Evolutionary conservation across 371 early-diverging fungal species (phyloP).

Genomic region (Mucor sp.): DNA sequence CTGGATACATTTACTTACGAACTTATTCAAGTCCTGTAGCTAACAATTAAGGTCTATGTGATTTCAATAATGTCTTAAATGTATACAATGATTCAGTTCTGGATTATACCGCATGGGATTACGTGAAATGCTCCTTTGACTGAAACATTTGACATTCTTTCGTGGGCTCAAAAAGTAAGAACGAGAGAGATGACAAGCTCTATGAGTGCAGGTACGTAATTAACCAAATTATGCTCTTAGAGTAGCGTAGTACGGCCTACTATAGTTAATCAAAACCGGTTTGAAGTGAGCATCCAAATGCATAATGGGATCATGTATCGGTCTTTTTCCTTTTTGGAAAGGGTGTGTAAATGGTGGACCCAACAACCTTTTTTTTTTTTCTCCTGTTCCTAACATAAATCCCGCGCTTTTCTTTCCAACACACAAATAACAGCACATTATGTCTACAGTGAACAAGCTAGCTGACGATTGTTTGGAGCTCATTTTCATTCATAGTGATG

Average conservation of each 20-base stretch:
- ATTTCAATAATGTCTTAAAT: too few relatives aligned
- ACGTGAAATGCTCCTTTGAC: background rate
- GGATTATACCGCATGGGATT: background rate
- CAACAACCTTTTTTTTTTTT: background rate
- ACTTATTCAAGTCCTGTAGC: too few relatives aligned
- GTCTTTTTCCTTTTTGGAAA: background rate
- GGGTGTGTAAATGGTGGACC: background rate
- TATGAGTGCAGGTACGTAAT: background rate
- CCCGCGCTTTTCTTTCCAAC: background rate
- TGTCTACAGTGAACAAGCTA: background rate
- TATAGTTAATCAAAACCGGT: background rate
- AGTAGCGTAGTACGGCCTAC: background rate
- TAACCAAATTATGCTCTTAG: background rate
- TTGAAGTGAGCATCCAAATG: background rate
- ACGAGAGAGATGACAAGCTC: too few relatives aligned
- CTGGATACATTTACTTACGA: too few relatives aligned
- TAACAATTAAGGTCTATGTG: too few relatives aligned
- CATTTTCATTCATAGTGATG: conserved; percentile 18
- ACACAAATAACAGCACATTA: background rate
- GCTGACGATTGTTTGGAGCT: conserved; percentile 25
- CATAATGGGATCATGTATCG: background rate
- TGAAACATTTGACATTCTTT: too few relatives aligned
- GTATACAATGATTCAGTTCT: too few relatives aligned
- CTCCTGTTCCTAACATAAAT: background rate
- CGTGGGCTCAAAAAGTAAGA: too few relatives aligned